Base-by-base conservation (phyloP, 2,329 filamentous ascomycete species). In the Colletotrichum agaves region DNA sequence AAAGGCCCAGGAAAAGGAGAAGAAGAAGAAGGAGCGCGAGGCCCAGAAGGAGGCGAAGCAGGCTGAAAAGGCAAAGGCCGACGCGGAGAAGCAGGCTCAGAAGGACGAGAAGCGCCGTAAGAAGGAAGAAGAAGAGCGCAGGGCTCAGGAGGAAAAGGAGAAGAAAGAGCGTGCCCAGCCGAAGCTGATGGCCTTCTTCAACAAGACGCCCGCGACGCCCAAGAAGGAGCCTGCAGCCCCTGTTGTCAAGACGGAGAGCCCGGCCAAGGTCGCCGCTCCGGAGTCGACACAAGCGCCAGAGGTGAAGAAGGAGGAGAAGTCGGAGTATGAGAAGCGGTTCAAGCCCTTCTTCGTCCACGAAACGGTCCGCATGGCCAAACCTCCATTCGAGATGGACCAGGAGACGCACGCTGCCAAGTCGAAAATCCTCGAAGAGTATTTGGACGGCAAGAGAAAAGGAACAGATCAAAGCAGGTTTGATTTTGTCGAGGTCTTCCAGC, bases 301-400 rank as follows among this genome's bases (percentile, higher is more conserved):
- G 10, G 61, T 70, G 10, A 17, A 63, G 17, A 71, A 73, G 43
- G 73, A 75, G 23, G 33, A 71, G 7, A 72, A 79, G 23, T 84
- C 86, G 0, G 84, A 88, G 49, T 94, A 93, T 72, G 82, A 91
- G 17, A 89, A 88, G 71, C 82, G 85, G 39, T 98, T 98, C 74
- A 86, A 93, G 35, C 90, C 92, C 0, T 98, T 98, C 77, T 94
- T 91, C 70, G 75, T 96, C 50, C 91, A 93, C 66, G 84, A 89
- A 3, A 86, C 93, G 73, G 91, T 93, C 1, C 87, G 80, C n/a
- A 72, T 98, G 60, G 93, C 94, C 0, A 83, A 85, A 0, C 80
- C 83, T 55, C 82, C 81, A 2, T 88, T 88, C 31, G 77, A 83
- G 43, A 83, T 90, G 76, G 89, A 93, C 71, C 75, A 84, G 1